A percentile compares a stretch with the other conserved stretches of the same genome.
Conservation (phyloP, 2,329 filamentous ascomycete species). For the Cytospora schulzeri region DNA sequence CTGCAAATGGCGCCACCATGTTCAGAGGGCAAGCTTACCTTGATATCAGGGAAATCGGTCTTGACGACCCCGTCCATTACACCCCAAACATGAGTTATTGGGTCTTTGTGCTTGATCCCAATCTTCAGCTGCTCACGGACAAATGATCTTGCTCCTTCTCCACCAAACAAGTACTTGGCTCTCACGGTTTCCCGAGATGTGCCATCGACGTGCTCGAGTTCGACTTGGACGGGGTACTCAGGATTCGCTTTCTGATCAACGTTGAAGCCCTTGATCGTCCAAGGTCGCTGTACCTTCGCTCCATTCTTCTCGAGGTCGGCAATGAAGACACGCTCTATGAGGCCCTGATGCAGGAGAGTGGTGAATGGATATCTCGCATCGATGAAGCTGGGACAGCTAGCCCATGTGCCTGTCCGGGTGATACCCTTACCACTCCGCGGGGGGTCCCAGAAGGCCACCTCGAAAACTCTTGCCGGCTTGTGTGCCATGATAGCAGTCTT, state of each 20-base stretch:
- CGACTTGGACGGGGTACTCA: conserved; percentile 79
- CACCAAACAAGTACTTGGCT: conserved; percentile 72
- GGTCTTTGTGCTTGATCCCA: conserved; percentile 70
- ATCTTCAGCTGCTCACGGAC: conserved; percentile 68
- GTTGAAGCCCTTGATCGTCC: conserved; percentile 63
- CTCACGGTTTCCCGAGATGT: conserved; percentile 65
- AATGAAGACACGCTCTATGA: conserved; percentile 72
- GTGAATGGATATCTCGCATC: conserved; percentile 72
- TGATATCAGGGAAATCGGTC: conserved; percentile 77
- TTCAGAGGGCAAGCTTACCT: conserved; percentile 45
- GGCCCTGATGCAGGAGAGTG: conserved; percentile 70
- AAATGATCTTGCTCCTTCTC: conserved; percentile 69
- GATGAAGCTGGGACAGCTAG: conserved; percentile 84
- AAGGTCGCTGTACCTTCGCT: conserved; percentile 63
- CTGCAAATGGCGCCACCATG: background rate
- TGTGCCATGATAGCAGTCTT: conserved; percentile 87
- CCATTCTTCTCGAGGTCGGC: conserved; percentile 65
- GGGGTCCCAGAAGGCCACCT: conserved; percentile 75
- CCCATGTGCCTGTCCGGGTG: conserved; percentile 72
- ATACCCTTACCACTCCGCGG: conserved; percentile 58
- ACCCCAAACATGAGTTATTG: conserved; percentile 72
- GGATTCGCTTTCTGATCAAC: conserved; percentile 57
- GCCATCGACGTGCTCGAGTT: conserved; percentile 76
- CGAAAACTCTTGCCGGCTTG: conserved; percentile 82
- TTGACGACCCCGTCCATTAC: conserved; percentile 74